These are phyloP conservation scores for Chytridium lagenaria DNA, from an alignment of 371 early-diverging fungal genomes.

Conservation along the genomic window DNA sequence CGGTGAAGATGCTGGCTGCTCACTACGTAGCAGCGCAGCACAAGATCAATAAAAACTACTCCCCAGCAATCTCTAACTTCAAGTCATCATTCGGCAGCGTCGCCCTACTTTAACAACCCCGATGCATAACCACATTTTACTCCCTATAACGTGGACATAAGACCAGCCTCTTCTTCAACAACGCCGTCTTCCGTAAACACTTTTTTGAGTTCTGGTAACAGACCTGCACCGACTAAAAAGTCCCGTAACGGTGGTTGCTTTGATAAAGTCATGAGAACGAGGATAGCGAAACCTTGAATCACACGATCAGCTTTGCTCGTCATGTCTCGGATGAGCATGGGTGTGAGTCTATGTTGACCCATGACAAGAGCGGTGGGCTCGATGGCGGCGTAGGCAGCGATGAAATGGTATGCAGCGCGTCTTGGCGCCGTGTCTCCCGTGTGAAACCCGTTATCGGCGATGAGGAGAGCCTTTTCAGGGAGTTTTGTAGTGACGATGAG, in stretches of 20 bases:
- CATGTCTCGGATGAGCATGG: background rate
- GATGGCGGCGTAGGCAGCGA: background rate
- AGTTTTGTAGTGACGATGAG: background rate
- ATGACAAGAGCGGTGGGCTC: background rate
- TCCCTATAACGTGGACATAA: too few relatives aligned
- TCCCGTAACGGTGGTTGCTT: background rate
- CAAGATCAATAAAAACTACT: background rate
- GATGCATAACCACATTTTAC: too few relatives aligned
- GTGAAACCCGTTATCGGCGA: constrained; percentile 14
- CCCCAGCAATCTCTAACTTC: background rate
- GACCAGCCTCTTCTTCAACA: too few relatives aligned
- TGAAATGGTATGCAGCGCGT: background rate
- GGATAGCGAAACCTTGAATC: background rate
- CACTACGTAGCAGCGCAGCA: too few relatives aligned
- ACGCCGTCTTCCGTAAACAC: too few relatives aligned
- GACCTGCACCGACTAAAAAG: constrained; percentile 5
- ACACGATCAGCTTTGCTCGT: background rate
- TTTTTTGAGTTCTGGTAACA: constrained; percentile 1
- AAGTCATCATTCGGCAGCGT: background rate
- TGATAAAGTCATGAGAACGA: background rate
- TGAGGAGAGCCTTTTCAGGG: constrained; percentile 4
- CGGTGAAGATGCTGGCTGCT: too few relatives aligned
- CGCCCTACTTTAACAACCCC: too few relatives aligned
- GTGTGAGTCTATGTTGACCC: background rate
- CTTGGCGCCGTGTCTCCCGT: constrained; percentile 5